Percentiles rank a stretch among this genome's conserved stretches.
These are phyloP conservation scores for Seiridium unicorne DNA, from an alignment of 2,329 filamentous ascomycete genomes.

Conservation along the genomic window DNA sequence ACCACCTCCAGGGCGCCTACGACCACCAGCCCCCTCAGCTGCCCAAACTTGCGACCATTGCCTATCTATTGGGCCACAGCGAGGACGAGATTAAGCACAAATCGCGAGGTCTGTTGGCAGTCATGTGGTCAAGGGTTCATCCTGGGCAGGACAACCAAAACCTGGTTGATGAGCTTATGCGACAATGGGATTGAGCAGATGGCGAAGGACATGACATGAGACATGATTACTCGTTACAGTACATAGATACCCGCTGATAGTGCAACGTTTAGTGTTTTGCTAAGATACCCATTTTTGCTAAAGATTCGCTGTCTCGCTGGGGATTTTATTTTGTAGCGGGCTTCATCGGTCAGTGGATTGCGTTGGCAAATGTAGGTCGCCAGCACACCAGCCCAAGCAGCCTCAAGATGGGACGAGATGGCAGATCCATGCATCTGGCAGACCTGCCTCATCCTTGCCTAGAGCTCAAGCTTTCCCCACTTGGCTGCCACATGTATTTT, in stretches of 20 bases:
- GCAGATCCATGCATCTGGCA: background rate
- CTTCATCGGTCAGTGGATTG: background rate
- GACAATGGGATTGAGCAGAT: background rate
- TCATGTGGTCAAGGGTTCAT: conserved; percentile 20
- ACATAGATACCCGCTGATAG: background rate
- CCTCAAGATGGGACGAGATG: background rate
- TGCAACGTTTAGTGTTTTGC: background rate
- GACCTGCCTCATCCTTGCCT: background rate
- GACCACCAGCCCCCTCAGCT: conserved; percentile 13
- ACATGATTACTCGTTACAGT: background rate
- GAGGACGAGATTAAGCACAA: conserved; percentile 19
- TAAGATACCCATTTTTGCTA: background rate
- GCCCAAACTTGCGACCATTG: conserved; percentile 17
- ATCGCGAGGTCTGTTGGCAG: conserved; percentile 19
- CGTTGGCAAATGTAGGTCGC: background rate
- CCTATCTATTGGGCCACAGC: conserved; percentile 19
- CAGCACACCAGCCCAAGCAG: background rate
- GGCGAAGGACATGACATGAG: background rate
- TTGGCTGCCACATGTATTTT: background rate
- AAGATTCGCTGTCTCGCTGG: background rate
- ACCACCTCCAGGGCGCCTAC: conserved; percentile 22
- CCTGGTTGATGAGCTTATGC: background rate
- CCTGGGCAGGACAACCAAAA: conserved; percentile 11
- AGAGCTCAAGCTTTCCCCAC: background rate
- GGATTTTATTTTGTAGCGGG: background rate